Percentiles rank a stretch among this genome's conserved stretches.
Evolutionary conservation across 345 rosid species (phyloP).

Genomic region (Crucihimalaya himalaica): DNA sequence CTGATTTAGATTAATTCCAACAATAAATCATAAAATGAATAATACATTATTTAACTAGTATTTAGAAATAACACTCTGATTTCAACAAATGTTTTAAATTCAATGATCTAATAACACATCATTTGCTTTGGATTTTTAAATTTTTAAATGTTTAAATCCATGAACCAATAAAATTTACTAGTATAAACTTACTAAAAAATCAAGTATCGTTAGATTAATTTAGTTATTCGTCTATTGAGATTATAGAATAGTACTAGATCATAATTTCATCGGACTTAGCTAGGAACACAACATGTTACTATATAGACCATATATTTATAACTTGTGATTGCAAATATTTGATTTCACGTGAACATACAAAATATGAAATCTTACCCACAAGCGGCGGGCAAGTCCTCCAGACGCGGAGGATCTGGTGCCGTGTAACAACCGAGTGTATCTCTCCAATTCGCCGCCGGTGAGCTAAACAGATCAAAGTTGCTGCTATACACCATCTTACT

Average conservation of each 20-base stretch:
- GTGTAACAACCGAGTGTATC: constrained; percentile 41
- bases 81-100: too few species aligned
- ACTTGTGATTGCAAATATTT: background rate
- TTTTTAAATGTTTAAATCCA: too few species aligned
- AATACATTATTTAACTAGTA: too few species aligned
- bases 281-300: background rate
- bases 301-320: background rate
- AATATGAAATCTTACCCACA: constrained; percentile 38
- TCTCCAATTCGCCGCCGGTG: constrained; percentile 48
- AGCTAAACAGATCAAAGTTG: constrained; percentile 50
- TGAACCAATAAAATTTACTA: too few species aligned
- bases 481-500: constrained; percentile 34
- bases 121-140: too few species aligned
- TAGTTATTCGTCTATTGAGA: background rate
- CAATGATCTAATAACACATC: too few species aligned
- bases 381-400: constrained; percentile 43
- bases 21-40: too few species aligned
- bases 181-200: too few species aligned
- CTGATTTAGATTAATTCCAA: too few species aligned
- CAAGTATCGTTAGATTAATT: too few species aligned
- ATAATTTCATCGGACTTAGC: background rate
- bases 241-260: background rate
- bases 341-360: background rate
- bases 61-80: too few species aligned
- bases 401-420: constrained; percentile 46